Evolutionary conservation across 345 rosid genomes (phyloP).

Genomic region (Arabidopsis thaliana): TAIR10.1 NC_003071.7:19214501-19215000

Average conservation of each 20-base stretch:
- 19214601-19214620: conserved; percentile 81
- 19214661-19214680: conserved; percentile 92
- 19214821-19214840: conserved; percentile 60
- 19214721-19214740: conserved; percentile 66
- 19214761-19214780: conserved; percentile 51
- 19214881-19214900: conserved; percentile 66
- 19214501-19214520: conserved; percentile 41
- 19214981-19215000: conserved; percentile 78
- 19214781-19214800: conserved; percentile 47
- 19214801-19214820: conserved; percentile 72
- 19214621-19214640: conserved; percentile 87
- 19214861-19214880: conserved; percentile 68
- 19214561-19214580: conserved; percentile 68
- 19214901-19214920: conserved; percentile 58
- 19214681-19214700: conserved; percentile 80
- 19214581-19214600: conserved; percentile 66
- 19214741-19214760: conserved; percentile 72
- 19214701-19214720: conserved; percentile 63
- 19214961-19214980: conserved; percentile 65
- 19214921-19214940: conserved; percentile 61
- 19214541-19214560: conserved; percentile 53
- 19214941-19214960: conserved; percentile 61
- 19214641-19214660: conserved; percentile 78
- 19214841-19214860: conserved; percentile 81
- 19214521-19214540: conserved; percentile 52